phyloP scores from a whole-genome alignment of 495 filamentous ascomycete species.

The Trichocladium uniseriatum region DNA sequence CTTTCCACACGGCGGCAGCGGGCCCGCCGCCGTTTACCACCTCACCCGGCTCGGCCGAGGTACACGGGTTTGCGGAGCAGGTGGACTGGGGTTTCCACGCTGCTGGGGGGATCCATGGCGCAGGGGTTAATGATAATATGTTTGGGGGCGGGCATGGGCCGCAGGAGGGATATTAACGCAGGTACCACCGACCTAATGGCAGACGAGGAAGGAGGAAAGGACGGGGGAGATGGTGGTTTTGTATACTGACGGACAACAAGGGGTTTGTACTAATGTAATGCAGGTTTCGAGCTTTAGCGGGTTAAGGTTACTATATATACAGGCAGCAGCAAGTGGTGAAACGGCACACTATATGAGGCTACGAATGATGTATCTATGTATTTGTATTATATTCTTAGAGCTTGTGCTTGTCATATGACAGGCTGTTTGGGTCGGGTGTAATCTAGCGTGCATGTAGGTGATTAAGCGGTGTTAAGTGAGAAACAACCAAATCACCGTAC shows the following conservation, averaged over 20 bases:
- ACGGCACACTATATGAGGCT: slow-evolving; percentile 6
- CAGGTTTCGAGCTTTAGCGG: not conserved
- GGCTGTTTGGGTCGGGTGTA: not conserved
- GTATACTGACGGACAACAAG: slow-evolving; percentile 6
- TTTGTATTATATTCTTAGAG: not conserved
- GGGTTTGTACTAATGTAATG: slow-evolving; percentile 15
- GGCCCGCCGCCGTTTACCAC: slow-evolving; percentile 5
- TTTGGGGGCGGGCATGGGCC: slow-evolving; percentile 16
- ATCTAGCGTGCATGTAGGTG: not conserved
- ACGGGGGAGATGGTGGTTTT: too few species aligned
- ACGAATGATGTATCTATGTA: slow-evolving; percentile 5
- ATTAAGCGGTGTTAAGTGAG: too few species aligned
- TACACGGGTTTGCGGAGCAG: slow-evolving; percentile 6
- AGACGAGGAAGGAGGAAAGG: not conserved
- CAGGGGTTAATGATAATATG: slow-evolving; percentile 8
- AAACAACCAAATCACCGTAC: too few species aligned
- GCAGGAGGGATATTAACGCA: slow-evolving; percentile 10
- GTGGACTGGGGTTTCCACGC: slow-evolving; percentile 10
- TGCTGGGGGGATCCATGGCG: not conserved
- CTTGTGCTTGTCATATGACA: not conserved
- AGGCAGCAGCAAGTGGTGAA: not conserved
- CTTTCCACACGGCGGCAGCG: slow-evolving; percentile 1
- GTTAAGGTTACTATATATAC: not conserved
- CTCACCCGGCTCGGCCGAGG: slow-evolving; percentile 1
- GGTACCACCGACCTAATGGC: not conserved